A percentile compares a stretch with the other conserved stretches of the same genome.
These are phyloP conservation scores for Acanthamoeba royreba DNA, from an alignment of 208 protist genomes.

Conservation along the genomic window DNA sequence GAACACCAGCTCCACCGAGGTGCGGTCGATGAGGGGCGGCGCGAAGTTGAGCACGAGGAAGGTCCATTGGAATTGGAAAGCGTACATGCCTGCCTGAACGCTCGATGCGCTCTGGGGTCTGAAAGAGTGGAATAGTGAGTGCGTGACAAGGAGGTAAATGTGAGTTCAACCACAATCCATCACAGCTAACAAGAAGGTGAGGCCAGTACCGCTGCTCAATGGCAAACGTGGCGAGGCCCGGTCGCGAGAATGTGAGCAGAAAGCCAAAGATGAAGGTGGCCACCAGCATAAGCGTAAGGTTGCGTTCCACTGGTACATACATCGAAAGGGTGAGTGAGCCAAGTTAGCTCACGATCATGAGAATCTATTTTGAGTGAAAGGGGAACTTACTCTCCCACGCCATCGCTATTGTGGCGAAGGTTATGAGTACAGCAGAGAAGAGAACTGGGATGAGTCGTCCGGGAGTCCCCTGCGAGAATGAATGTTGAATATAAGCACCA, in stretches of 20 bases:
- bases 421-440: neutral
- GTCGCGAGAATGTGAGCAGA: neutral
- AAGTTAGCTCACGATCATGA: neutral
- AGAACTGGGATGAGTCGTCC: neutral
- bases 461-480: neutral
- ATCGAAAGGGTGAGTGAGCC: neutral
- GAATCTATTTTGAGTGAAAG: neutral
- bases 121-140: neutral
- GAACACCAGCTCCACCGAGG: neutral
- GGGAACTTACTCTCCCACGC: neutral
- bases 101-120: constrained; percentile 6
- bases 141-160: neutral
- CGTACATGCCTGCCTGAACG: neutral
- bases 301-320: neutral
- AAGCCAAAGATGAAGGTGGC: neutral
- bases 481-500: too few species aligned
- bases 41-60: constrained; percentile 21
- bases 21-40: neutral
- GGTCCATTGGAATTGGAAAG: neutral
- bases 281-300: neutral
- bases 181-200: neutral
- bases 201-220: neutral
- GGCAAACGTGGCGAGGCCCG: neutral
- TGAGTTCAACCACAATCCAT: neutral
- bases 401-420: neutral